phyloP scores from a whole-genome alignment of 768 basidiomycete species.

The Panellus pusillus region DNA sequence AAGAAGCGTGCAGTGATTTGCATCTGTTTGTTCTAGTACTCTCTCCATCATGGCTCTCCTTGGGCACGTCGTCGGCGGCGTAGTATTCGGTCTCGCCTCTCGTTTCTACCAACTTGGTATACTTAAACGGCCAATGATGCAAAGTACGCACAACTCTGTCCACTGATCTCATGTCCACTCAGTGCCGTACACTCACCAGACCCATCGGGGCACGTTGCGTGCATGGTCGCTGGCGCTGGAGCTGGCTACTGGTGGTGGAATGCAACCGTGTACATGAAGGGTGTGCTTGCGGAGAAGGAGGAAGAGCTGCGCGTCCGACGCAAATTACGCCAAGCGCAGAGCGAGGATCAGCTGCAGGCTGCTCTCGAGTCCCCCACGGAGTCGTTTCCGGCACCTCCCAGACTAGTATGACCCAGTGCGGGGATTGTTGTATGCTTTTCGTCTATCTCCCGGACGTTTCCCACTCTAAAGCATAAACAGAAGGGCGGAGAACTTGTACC shows the following conservation, averaged over 20 bases:
- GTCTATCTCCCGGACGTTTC: not conserved
- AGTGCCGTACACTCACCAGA: constrained; percentile 42
- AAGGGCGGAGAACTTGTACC: too few relatives aligned
- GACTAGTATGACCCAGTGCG: constrained; percentile 15
- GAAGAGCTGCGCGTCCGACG: constrained; percentile 57
- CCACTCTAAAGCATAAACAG: not conserved
- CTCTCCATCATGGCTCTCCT: constrained; percentile 38
- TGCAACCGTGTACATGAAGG: constrained; percentile 21
- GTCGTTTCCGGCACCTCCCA: not conserved
- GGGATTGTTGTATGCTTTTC: constrained; percentile 10
- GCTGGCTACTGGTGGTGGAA: constrained; percentile 57
- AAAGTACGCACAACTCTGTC: constrained; percentile 55
- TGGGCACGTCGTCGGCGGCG: constrained; percentile 73
- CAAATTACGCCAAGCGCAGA: constrained; percentile 26
- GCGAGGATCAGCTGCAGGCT: constrained; percentile 33
- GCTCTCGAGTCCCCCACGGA: constrained; percentile 11
- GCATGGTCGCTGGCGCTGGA: constrained; percentile 70
- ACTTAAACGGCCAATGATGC: constrained; percentile 74
- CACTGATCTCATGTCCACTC: not conserved
- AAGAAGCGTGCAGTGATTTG: constrained; percentile 11
- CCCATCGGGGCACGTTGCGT: constrained; percentile 66
- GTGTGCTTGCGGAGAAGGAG: constrained; percentile 61
- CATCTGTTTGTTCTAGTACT: not conserved
- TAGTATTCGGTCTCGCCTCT: constrained; percentile 78
- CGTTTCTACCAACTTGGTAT: constrained; percentile 87